A percentile compares a stretch with the other conserved stretches of the same genome.
Evolutionary conservation across 2,329 filamentous ascomycete species (phyloP).

Genomic region (Apiospora sp.): DNA sequence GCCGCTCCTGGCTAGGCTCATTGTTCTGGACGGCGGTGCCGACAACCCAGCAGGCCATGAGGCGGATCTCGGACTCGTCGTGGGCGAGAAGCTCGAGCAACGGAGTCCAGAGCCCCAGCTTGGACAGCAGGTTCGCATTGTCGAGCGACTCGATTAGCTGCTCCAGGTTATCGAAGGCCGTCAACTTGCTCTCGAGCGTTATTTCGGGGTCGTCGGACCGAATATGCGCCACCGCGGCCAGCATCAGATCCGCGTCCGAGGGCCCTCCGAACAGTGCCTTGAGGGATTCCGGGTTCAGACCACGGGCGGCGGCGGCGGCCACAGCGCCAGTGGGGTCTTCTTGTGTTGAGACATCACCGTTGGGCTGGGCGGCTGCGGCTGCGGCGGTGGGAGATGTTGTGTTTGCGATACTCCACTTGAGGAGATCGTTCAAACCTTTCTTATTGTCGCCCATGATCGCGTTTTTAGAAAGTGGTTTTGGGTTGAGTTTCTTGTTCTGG

Average conservation of each 20-base stretch:
- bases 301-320: conserved; percentile 38
- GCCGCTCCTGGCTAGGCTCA: conserved; percentile 78
- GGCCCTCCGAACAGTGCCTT: conserved; percentile 81
- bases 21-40: conserved; percentile 98
- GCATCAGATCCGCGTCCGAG: conserved; percentile 93
- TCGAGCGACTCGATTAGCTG: conserved; percentile 91
- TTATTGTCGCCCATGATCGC: conserved; percentile 51
- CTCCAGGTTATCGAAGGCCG: conserved; percentile 94
- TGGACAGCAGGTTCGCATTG: conserved; percentile 93
- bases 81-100: conserved; percentile 75
- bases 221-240: conserved; percentile 80
- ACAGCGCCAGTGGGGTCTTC: conserved; percentile 42
- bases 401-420: conserved; percentile 77
- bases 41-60: conserved; percentile 92
- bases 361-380: conserved; percentile 17
- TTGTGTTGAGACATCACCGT: conserved; percentile 6
- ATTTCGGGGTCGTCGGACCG: conserved; percentile 66
- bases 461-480: neutral
- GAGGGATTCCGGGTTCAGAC: conserved; percentile 70
- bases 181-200: conserved; percentile 77
- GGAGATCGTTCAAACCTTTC: conserved; percentile 72
- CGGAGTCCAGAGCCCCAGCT: conserved; percentile 81
- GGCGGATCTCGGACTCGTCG: conserved; percentile 75
- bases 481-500: neutral
- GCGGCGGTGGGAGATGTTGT: conserved; percentile 34